A percentile compares a stretch with the other conserved stretches of the same genome.
Evolutionary conservation across 345 rosid species (phyloP).

Genomic region (Syzygium oleosum): DNA sequence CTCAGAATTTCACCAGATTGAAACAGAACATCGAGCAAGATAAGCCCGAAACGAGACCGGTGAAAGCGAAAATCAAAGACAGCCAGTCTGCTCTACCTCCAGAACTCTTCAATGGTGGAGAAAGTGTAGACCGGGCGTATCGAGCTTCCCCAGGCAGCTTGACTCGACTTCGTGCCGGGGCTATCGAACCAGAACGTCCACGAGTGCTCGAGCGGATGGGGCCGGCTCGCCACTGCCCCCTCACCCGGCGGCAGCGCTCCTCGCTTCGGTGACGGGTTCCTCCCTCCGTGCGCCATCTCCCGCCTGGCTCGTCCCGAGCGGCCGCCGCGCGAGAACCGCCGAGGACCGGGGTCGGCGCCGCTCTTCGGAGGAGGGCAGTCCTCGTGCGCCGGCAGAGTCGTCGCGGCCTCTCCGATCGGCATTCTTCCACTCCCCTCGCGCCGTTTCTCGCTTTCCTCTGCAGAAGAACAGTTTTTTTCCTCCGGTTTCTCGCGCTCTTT

Average conservation of each 20-base stretch:
- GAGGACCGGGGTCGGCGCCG: background rate
- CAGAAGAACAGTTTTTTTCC: background rate
- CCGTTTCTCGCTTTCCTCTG: background rate
- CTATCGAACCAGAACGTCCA: constrained; percentile 97
- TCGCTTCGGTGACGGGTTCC: background rate
- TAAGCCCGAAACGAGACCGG: background rate
- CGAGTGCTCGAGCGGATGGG: constrained; percentile 27
- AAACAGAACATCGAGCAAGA: background rate
- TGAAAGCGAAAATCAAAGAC: background rate
- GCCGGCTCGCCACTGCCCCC: background rate
- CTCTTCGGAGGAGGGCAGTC: background rate
- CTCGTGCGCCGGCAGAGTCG: background rate
- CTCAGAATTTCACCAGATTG: background rate
- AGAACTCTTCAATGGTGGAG: constrained; percentile 60
- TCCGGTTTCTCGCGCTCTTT: background rate
- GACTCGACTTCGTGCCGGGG: constrained; percentile 45
- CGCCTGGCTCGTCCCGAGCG: background rate
- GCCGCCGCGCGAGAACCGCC: background rate
- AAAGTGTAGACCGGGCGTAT: constrained; percentile 61
- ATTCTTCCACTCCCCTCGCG: background rate
- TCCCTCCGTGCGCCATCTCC: background rate
- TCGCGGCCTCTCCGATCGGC: background rate
- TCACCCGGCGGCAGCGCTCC: background rate
- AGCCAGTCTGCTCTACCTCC: constrained; percentile 35
- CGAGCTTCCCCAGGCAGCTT: constrained; percentile 57